These are phyloP conservation scores for Podospora bellae-mahoneyi DNA, from an alignment of 495 filamentous ascomycete genomes.

Conservation along the genomic window DNA sequence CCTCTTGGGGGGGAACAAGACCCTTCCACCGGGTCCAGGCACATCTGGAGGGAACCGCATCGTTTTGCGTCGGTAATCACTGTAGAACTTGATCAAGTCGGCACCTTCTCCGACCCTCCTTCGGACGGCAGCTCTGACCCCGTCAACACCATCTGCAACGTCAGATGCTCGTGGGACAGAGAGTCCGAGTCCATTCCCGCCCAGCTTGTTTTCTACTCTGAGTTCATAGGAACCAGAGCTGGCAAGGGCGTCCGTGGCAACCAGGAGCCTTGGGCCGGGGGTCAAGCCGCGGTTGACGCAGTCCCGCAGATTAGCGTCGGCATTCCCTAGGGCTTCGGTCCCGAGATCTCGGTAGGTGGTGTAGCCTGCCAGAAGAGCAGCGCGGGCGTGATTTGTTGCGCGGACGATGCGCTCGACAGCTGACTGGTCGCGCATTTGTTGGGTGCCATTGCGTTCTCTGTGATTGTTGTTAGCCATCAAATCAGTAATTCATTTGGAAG, in stretches of 20 bases:
- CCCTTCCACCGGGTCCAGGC: conserved; percentile 22
- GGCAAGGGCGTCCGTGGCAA: conserved; percentile 49
- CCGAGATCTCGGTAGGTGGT: conserved; percentile 56
- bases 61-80: conserved; percentile 48
- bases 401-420: conserved; percentile 48
- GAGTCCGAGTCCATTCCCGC: conserved; percentile 20
- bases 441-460: conserved; percentile 36
- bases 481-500: background rate
- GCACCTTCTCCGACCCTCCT: conserved; percentile 48
- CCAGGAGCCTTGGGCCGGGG: conserved; percentile 51
- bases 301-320: conserved; percentile 44
- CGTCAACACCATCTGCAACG: conserved; percentile 43
- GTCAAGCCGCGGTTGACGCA: conserved; percentile 50
- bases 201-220: conserved; percentile 41
- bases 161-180: conserved; percentile 42
- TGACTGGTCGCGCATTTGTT: conserved; percentile 52
- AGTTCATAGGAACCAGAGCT: conserved; percentile 48
- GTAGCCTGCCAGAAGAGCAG: conserved; percentile 51
- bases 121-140: conserved; percentile 45
- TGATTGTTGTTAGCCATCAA: background rate
- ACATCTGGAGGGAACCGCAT: conserved; percentile 43
- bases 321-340: conserved; percentile 44
- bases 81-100: conserved; percentile 54
- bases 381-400: conserved; percentile 48
- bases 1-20: conserved; percentile 28